Base-by-base conservation (phyloP, 2,329 filamentous ascomycete genomes). In the Talaromyces piceae region DNA sequence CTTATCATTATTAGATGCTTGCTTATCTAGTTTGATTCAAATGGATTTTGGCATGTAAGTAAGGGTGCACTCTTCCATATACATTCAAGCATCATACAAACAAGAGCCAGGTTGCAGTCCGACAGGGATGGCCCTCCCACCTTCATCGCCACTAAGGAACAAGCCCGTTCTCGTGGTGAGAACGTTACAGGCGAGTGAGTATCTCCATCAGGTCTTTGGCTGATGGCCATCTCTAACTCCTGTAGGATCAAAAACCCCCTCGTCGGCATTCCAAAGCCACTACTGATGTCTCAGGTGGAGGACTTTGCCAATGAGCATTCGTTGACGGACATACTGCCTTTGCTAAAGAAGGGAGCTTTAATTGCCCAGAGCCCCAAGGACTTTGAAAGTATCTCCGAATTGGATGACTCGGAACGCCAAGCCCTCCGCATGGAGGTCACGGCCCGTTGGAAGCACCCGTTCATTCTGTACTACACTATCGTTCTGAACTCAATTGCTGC, bases 311-410 rank as follows among this genome's bases (percentile, higher is more conserved):
- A 73, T n/a, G 68, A 77, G 46, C 79, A 85, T 57, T 75, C 77
- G 23, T 73, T 91, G 26, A 67, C 70, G 1, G 79, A 85, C 48
- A 77, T 84, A 56, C 69, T 81, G 3, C 58, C 55, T 11, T 43
- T 58, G 9, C 45, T 62, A 9, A 44, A 56, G 31, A 62, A 73
- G 56, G 77, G 76, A 9, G 76, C 76, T 3, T 62, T 78, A 4
- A 65, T 77, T 16, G 76, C 77, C 5, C 73, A 74, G 49, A 70
- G 76, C 48, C 76, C 77, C 4, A 61, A 63, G 1, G 66, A 69
- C 1, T 77, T 73, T 49, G 73, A 76, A 51, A 60, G 58, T 11
- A 63, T 78, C 8, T 63, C 69, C 4, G 72, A 65, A 1, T 62
- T 79, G n/a, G 67, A 68, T 1, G 66, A 72, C 3, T 56, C 61